phyloP scores from a whole-genome alignment of 768 basidiomycete species.

The Trametes cingulata region DNA sequence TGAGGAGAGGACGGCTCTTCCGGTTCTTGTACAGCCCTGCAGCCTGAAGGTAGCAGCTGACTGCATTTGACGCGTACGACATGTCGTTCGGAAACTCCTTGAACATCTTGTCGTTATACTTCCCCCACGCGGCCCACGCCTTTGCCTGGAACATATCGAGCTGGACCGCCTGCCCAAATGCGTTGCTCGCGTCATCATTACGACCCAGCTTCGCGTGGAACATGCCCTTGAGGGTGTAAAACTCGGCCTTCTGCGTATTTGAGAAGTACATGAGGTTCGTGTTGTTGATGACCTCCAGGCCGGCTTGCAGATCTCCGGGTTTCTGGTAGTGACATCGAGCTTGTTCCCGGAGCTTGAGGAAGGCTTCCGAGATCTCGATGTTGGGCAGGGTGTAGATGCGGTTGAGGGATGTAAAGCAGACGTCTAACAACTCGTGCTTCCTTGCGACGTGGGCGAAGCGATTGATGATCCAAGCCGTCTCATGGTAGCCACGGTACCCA shows the following conservation, averaged over 20 bases:
- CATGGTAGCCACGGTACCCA: conserved; percentile 96
- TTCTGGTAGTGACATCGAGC: conserved; percentile 98
- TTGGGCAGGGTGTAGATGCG: conserved; percentile 99
- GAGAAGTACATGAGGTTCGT: conserved; percentile 99
- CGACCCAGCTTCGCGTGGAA: conserved; percentile 89
- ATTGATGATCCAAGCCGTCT: conserved; percentile 99
- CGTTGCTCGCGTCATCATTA: conserved; percentile 85
- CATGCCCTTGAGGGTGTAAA: conserved; percentile 98
- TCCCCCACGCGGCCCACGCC: conserved; percentile 99
- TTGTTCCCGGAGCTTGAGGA: conserved; percentile 97
- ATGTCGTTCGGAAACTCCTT: conserved; percentile 78
- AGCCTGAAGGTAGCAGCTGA: conserved; percentile 97
- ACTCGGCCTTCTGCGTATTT: conserved; percentile 92
- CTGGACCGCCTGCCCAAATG: conserved; percentile 95
- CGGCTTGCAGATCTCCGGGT: conserved; percentile 88
- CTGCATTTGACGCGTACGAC: conserved; percentile 82
- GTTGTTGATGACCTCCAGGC: conserved; percentile 98
- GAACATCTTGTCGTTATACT: conserved; percentile 91
- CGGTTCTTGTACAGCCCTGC: conserved; percentile 92
- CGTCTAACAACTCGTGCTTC: conserved; percentile 94
- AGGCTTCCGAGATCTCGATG: conserved; percentile 99
- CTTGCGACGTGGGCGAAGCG: conserved; percentile 98
- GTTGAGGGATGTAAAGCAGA: conserved; percentile 90
- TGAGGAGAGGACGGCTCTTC: conserved; percentile 89
- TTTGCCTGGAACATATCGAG: conserved; percentile 94